Evolutionary conservation across 257 asterid species (phyloP).

Genomic region (Misopates orontium): DNA sequence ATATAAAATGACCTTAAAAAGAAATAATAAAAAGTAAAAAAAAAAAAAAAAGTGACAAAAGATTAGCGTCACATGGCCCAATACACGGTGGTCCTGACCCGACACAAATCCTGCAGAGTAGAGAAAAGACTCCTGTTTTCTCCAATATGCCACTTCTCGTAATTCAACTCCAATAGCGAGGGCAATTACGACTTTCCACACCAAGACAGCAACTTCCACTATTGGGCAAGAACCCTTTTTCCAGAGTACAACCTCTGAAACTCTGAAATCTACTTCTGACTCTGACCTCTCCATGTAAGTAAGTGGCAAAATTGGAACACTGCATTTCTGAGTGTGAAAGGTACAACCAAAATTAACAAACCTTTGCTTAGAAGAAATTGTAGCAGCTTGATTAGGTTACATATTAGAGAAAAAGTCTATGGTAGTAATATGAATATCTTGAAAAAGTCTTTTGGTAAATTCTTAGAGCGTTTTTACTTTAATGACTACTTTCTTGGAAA

Average conservation of each 20-base stretch:
- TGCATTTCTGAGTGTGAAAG: neutral
- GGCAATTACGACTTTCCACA: neutral
- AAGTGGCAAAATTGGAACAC: conserved; percentile 19
- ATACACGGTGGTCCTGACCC: conserved; percentile 20
- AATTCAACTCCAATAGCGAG: neutral
- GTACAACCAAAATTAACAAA: conserved; percentile 2
- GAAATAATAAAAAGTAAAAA: conserved; percentile 1
- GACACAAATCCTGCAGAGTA: conserved; percentile 21
- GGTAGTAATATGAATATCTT: too few species aligned
- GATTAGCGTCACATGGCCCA: conserved; percentile 18
- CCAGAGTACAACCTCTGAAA: neutral
- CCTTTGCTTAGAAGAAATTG: too few species aligned
- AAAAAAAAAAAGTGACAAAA: neutral
- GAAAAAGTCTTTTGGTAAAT: too few species aligned
- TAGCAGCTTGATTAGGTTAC: too few species aligned
- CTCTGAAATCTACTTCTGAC: conserved; percentile 15
- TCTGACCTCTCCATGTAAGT: conserved; percentile 18
- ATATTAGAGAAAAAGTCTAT: too few species aligned
- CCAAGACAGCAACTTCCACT: conserved; percentile 16
- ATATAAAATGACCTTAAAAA: neutral
- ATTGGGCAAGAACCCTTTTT: neutral
- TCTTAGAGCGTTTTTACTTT: too few species aligned
- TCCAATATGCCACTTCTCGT: neutral
- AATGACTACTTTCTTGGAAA: too few species aligned
- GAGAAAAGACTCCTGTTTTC: neutral